These are phyloP conservation scores for Crucibulum laeve DNA, from an alignment of 768 basidiomycete genomes.

Conservation along the genomic window DNA sequence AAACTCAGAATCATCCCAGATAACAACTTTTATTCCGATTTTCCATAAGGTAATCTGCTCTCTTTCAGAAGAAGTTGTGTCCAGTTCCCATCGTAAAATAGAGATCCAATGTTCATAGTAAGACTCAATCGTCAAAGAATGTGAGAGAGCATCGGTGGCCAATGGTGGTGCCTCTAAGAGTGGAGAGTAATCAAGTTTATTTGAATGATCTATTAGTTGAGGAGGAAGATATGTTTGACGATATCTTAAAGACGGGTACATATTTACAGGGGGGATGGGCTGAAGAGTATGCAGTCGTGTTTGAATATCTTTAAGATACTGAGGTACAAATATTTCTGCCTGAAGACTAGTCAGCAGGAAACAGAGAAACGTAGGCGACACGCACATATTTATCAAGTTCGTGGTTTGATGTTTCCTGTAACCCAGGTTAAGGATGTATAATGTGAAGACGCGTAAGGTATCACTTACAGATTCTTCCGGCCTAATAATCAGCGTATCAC, in stretches of 20 bases:
- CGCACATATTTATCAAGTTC: slow-evolving; percentile 42
- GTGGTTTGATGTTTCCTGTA: neutral
- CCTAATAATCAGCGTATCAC: too few species aligned
- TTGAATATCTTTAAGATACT: slow-evolving; percentile 47
- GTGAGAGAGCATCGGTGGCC: slow-evolving; percentile 11
- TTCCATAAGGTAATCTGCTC: slow-evolving; percentile 43
- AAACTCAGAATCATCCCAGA: slow-evolving; percentile 35
- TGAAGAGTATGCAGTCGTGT: slow-evolving; percentile 36
- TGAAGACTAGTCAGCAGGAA: too few species aligned
- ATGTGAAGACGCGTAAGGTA: too few species aligned
- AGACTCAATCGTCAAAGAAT: slow-evolving; percentile 20
- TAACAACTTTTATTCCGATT: slow-evolving; percentile 24
- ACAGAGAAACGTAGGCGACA: slow-evolving; percentile 1
- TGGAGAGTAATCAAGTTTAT: slow-evolving; percentile 13
- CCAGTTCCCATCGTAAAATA: slow-evolving; percentile 42
- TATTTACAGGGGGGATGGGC: slow-evolving; percentile 34
- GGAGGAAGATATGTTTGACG: slow-evolving; percentile 35
- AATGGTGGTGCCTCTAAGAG: slow-evolving; percentile 11
- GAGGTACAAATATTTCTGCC: slow-evolving; percentile 46
- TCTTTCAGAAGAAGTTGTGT: slow-evolving; percentile 33
- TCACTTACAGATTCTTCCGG: too few species aligned
- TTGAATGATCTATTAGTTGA: slow-evolving; percentile 24
- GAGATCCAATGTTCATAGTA: slow-evolving; percentile 38
- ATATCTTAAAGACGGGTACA: slow-evolving; percentile 38
- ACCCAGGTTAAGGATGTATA: too few species aligned